Evolutionary conservation across 106 monocot genomes (phyloP), one percentile per base, ranked within the genome.

Genomic region (Triglochin maritima): DNA sequence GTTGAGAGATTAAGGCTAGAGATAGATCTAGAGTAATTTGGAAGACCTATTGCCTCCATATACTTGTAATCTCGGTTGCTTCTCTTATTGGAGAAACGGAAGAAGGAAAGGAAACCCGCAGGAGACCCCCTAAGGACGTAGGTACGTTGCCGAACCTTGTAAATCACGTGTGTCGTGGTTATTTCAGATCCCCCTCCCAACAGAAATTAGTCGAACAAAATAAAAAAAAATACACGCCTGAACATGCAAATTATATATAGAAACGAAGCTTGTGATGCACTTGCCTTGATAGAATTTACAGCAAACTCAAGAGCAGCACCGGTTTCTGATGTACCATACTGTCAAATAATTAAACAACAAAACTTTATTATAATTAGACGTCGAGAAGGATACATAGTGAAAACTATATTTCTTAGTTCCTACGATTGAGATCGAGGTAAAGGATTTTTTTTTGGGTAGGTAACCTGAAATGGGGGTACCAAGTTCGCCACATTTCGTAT

Each of bases 231-330:
- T 55, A 16, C 50, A 50, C n/a, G 50, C 49, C 49, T 63, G 7
- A 14, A 2, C 4, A 44, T 10, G 6, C 61, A 14, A 10, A 57
- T 51, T 44, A 59, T 6, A 49, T 13, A 9, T 50, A 9, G 4
- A 51, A 14, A 10, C 4, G 4, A 57, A 10, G 44, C 44, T 13
- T 12, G 6, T 10, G 29, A 54, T 54, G 10, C 3, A 72, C 72
- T 66, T 84, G 72, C 94, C 89, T 84, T 66, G n/a, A 89, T 84
- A 62, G 81, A 49, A 78, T 84, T 94, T 44, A 89, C 86, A 63
- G 94, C 83, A 81, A 94, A 94, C 49, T 89, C 94, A 60, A 94
- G 86, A 62, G 89, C 94, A 54, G 94, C 89, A 87, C 68, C 87
- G 48, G 86, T 86, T 84, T 89, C 94, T 67, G 94, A 94, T 3